Conservation (phyloP, 768 basidiomycete species). For the Boletus eberwhitei region DNA sequence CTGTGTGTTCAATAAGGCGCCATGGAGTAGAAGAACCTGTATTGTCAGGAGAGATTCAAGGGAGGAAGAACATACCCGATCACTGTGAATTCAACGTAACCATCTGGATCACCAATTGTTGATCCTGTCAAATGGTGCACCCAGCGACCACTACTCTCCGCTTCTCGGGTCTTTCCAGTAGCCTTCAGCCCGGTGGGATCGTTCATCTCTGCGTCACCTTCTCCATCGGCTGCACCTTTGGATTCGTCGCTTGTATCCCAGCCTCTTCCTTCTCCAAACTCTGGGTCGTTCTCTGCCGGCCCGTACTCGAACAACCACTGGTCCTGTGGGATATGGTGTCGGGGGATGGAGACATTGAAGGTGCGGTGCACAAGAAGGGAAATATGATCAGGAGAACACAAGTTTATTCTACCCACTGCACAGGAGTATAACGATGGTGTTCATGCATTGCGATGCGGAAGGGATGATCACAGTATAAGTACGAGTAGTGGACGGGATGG, state of each 20-base stretch:
- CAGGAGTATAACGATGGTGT: not conserved
- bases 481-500: not conserved
- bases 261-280: slow-evolving; percentile 46
- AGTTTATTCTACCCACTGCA: slow-evolving; percentile 78
- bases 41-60: not conserved
- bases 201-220: slow-evolving; percentile 12
- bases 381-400: slow-evolving; percentile 90
- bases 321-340: slow-evolving; percentile 81
- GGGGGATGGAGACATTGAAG: slow-evolving; percentile 94
- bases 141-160: slow-evolving; percentile 71
- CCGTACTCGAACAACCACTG: slow-evolving; percentile 87
- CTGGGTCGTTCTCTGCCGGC: slow-evolving; percentile 75
- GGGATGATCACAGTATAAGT: not conserved
- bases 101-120: slow-evolving; percentile 63
- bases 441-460: not conserved
- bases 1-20: slow-evolving; percentile 4
- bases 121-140: slow-evolving; percentile 67
- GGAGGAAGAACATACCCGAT: slow-evolving; percentile 52
- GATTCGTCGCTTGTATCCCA: slow-evolving; percentile 22
- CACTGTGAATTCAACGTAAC: slow-evolving; percentile 78
- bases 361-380: slow-evolving; percentile 87
- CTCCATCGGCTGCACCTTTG: not conserved
- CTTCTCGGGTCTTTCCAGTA: slow-evolving; percentile 28
- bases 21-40: not conserved
- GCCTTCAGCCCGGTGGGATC: not conserved